Evolutionary conservation across 2,329 filamentous ascomycete species (phyloP).

Genomic region (Hymenoscyphus occultus): DNA sequence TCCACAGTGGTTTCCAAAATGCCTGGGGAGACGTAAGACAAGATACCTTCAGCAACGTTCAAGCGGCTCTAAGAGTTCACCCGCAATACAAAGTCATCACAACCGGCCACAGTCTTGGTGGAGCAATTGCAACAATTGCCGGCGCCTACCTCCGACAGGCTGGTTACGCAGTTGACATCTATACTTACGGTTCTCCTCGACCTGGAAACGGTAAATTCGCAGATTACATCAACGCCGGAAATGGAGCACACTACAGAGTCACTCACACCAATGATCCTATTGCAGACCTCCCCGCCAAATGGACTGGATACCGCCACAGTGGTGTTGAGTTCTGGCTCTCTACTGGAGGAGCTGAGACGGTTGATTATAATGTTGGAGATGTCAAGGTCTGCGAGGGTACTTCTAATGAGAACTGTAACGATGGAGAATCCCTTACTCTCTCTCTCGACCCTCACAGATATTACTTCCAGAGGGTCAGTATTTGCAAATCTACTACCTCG

Average conservation of each 20-base stretch:
- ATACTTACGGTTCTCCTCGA: not conserved
- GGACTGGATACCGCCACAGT: not conserved
- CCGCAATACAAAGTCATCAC: not conserved
- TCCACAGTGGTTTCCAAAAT: conserved; percentile 57
- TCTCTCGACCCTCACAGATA: not conserved
- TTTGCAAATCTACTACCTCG: not conserved
- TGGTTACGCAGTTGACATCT: not conserved
- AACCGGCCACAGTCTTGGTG: not conserved
- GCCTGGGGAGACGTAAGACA: conserved; percentile 54
- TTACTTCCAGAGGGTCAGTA: not conserved
- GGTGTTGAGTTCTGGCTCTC: not conserved
- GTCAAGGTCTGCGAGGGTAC: not conserved
- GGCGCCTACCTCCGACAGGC: not conserved
- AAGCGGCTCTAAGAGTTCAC: not conserved
- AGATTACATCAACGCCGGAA: not conserved
- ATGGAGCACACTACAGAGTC: not conserved
- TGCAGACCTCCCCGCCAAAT: not conserved
- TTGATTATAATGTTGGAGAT: not conserved
- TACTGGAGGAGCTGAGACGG: not conserved
- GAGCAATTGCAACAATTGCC: not conserved
- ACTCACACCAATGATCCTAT: not conserved
- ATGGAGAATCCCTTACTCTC: not conserved
- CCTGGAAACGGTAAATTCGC: conserved; percentile 1
- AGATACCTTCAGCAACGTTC: not conserved
- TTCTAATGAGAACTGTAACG: not conserved